These are phyloP conservation scores for Aurantiochytrium sp. DNA, from an alignment of 108 stramenopile genomes.

Conservation along the genomic window DNA sequence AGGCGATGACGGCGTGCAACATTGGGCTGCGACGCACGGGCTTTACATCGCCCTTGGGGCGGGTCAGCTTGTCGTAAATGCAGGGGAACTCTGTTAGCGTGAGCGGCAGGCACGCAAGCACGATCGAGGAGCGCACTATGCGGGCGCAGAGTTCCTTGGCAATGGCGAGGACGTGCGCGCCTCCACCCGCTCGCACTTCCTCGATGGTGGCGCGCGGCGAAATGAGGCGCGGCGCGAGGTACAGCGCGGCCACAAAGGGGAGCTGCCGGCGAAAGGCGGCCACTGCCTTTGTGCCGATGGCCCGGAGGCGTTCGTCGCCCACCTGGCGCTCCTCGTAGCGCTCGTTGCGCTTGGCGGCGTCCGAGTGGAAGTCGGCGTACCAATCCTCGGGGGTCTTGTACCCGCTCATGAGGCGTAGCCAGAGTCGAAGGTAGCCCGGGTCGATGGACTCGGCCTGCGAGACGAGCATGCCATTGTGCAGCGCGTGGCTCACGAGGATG, in stretches of 20 bases:
- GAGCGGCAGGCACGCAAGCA: not conserved
- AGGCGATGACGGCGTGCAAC: not conserved
- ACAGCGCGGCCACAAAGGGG: not conserved
- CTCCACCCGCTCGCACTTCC: not conserved
- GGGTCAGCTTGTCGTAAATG: not conserved
- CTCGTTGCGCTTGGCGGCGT: not conserved
- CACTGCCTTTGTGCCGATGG: not conserved
- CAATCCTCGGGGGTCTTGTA: not conserved
- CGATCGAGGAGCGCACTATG: not conserved
- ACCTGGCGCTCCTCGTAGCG: not conserved
- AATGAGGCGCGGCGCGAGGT: not conserved
- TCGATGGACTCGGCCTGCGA: not conserved
- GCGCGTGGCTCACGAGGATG: not conserved
- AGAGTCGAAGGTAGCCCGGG: not conserved
- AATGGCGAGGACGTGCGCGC: not conserved
- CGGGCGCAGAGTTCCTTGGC: not conserved
- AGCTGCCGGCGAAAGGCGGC: not conserved
- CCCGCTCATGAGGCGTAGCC: not conserved
- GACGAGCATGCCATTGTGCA: not conserved
- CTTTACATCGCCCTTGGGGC: not conserved
- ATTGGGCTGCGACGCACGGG: not conserved
- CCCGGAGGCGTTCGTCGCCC: not conserved
- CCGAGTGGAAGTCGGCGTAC: not conserved
- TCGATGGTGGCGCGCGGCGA: not conserved
- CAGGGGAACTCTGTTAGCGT: constrained; percentile 6